These are phyloP conservation scores for Vanrija sp. DNA, from an alignment of 1,284 basidiomycete species.

Conservation along the genomic window DNA sequence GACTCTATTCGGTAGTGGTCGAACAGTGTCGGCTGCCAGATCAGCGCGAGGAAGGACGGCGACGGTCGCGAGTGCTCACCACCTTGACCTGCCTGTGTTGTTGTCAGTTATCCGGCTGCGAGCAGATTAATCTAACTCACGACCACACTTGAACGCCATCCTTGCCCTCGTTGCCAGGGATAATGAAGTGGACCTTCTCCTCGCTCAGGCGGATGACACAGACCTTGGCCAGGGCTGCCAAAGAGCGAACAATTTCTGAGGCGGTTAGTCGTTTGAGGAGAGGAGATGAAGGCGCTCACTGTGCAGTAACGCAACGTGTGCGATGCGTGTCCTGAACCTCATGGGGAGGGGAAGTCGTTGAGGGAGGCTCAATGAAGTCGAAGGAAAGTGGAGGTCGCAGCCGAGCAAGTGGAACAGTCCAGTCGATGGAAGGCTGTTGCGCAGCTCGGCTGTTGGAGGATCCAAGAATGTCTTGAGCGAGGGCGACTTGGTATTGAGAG, in stretches of 20 bases:
- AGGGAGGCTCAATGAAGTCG: no score
- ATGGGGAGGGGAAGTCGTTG: constrained; percentile 44
- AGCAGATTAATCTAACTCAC: constrained; percentile 54
- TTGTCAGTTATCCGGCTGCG: background rate
- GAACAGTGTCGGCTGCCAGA: constrained; percentile 65
- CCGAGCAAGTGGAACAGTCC: no score
- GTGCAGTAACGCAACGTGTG: constrained; percentile 59
- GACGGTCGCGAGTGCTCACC: constrained; percentile 26
- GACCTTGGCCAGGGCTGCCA: constrained; percentile 77
- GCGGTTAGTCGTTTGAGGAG: background rate
- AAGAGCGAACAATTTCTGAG: constrained; percentile 65
- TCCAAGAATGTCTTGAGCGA: no score
- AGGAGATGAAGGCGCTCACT: constrained; percentile 51
- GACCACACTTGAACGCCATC: constrained; percentile 90
- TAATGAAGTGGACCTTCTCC: constrained; percentile 71
- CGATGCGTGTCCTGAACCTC: constrained; percentile 63
- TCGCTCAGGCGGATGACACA: constrained; percentile 76
- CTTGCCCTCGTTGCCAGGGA: constrained; percentile 66
- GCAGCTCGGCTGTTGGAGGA: no score
- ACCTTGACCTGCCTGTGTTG: constrained; percentile 46
- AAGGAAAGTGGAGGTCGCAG: no score
- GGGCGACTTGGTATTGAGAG: no score
- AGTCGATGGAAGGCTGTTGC: no score
- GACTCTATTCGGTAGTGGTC: constrained; percentile 79
- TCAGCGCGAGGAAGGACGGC: constrained; percentile 55